A percentile compares a stretch with the other conserved stretches of the same genome.
Evolutionary conservation across 2,329 filamentous ascomycete genomes (phyloP).

Genomic region (Ophiostoma himal-ulmi): DNA sequence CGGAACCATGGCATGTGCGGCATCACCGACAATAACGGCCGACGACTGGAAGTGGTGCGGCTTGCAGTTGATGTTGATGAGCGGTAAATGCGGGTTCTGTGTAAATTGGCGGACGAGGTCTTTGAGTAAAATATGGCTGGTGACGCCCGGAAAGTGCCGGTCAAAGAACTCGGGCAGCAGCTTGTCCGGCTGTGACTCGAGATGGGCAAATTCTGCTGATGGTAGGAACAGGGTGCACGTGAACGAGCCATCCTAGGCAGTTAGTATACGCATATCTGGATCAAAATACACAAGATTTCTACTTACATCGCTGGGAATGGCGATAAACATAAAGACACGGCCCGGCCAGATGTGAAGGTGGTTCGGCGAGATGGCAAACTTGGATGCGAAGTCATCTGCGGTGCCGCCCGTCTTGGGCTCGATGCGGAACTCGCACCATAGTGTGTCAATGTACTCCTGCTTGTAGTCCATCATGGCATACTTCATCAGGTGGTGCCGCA

Average conservation of each 20-base stretch:
- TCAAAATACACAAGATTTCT: background rate
- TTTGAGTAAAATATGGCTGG: constrained; percentile 59
- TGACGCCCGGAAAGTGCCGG: constrained; percentile 79
- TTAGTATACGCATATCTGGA: background rate
- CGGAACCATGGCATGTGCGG: constrained; percentile 94
- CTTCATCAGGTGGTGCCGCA: constrained; percentile 94
- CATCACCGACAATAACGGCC: constrained; percentile 83
- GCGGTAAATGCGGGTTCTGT: constrained; percentile 78
- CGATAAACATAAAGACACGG: constrained; percentile 95
- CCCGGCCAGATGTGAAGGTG: constrained; percentile 98
- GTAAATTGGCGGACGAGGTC: constrained; percentile 70
- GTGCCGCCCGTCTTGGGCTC: constrained; percentile 41
- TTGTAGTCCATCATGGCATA: constrained; percentile 82
- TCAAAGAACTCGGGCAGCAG: constrained; percentile 68
- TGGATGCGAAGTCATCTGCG: constrained; percentile 33
- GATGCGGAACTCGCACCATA: constrained; percentile 96
- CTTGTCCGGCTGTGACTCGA: constrained; percentile 54
- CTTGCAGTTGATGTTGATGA: constrained; percentile 88
- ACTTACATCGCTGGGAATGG: constrained; percentile 60
- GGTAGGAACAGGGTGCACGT: constrained; percentile 92
- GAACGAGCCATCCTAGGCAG: constrained; percentile 68
- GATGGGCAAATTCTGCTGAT: constrained; percentile 57
- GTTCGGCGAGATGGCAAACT: constrained; percentile 79
- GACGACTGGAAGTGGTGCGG: constrained; percentile 76
- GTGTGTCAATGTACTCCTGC: constrained; percentile 90